Percentiles rank a stretch among this genome's conserved stretches.
phyloP scores from a whole-genome alignment of 441 rosid genomes.

The Lepidium campestre region DNA sequence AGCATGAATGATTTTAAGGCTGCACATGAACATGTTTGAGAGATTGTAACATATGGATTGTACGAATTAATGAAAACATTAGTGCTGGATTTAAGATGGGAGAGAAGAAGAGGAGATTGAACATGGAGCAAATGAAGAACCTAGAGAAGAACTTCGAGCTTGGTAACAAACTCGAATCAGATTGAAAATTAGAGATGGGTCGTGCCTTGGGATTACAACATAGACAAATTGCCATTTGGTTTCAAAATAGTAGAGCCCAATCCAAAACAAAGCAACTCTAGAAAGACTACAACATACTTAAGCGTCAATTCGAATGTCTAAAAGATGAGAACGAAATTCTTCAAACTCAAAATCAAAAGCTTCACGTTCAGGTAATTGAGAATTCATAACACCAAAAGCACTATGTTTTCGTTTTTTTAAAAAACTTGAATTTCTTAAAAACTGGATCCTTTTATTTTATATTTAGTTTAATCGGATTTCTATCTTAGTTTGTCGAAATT shows the following conservation, averaged over 20 bases:
- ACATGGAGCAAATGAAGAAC: constrained; percentile 83
- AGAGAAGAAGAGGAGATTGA: constrained; percentile 90
- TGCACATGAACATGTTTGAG: constrained; percentile 90
- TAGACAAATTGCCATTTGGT: constrained; percentile 95
- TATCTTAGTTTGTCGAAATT: too few species aligned
- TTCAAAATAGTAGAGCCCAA: constrained; percentile 91
- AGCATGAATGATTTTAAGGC: constrained; percentile 79
- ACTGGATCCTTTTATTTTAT: neutral
- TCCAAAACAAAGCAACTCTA: constrained; percentile 96
- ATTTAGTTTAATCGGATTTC: too few species aligned
- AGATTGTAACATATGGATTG: constrained; percentile 37
- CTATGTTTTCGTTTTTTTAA: neutral
- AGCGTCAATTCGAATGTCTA: constrained; percentile 58
- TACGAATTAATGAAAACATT: too few species aligned
- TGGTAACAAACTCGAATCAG: constrained; percentile 94
- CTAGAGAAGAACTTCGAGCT: constrained; percentile 88
- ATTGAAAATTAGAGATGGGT: constrained; percentile 88
- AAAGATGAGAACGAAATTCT: constrained; percentile 74
- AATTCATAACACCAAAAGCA: neutral
- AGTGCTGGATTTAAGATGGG: constrained; percentile 85
- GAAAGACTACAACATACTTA: constrained; percentile 81
- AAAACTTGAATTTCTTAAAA: neutral
- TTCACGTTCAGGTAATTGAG: constrained; percentile 60
- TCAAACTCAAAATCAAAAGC: constrained; percentile 71
- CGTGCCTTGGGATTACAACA: constrained; percentile 87